Base-by-base conservation (phyloP, 352 stramenopile genomes). In the Thraustochytrium striatum region DNA sequence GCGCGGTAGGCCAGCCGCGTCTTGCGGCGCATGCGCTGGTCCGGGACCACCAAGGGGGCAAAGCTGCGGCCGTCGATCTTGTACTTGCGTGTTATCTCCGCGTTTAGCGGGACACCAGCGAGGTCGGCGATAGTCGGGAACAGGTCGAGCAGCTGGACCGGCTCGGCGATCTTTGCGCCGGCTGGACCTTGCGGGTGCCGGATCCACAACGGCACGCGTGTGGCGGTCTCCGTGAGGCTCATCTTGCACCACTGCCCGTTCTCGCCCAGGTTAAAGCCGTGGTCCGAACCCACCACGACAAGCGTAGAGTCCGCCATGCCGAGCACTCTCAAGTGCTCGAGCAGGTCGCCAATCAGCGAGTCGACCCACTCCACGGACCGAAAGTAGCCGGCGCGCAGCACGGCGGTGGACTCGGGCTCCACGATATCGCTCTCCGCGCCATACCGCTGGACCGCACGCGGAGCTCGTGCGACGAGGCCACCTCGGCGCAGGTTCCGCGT, bases 221-320 rank as follows among this genome's bases (percentile, higher is more conserved):
- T 13, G 35, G 65, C 21, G 16, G 50, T 50, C 28, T 81, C 72
- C 11, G 38, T 70, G 2, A 69, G 32, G n/a, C 41, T 81, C 38
- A 69, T 81, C 33, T 81, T 81, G 38, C 61, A 81, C 36, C 36
- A 81, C 21, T 81, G 58, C 28, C 69, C 25, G 58, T 72, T 57
- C 50, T 81, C 72, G 1, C 61, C 72, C 72, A 81, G 72, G 9
- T 80, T 61, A 21, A 81, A 81, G n/a, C 72, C 72, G 35, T 81
- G 58, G 68, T 81, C 72, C n/a, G 59, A 82, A 30, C 30, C 82
- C 21, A 81, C n/a, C n/a, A 72, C 69, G 38, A 81, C 72, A 72
- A 81, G 16, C 11, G 72, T 81, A 0, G 83, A 70, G 43, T 81
- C 43, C 7, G 72, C 38, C 36, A 81, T 43, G 35, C 69, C 72